Percentiles rank a stretch among this genome's conserved stretches.
Conservation (phyloP, 352 stramenopile genomes). For the Pythium dissimile region DNA sequence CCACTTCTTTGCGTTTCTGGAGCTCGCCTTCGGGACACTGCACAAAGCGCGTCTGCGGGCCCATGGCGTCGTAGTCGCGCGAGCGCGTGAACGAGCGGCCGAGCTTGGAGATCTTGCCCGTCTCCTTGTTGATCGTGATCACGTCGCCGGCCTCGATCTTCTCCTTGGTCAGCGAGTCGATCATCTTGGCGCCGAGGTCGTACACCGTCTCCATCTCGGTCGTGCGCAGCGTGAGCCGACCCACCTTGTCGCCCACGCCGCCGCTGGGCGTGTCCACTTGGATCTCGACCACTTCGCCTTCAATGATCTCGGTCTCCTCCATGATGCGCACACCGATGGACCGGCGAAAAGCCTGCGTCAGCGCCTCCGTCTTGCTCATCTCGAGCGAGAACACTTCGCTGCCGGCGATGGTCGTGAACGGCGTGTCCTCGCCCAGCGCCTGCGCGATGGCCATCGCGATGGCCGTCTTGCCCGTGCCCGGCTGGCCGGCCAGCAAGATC, state of each 20-base stretch:
- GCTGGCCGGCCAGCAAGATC: conserved; percentile 96
- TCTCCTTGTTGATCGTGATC: conserved; percentile 99
- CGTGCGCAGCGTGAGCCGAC: conserved; percentile 96
- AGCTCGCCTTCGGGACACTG: conserved; percentile 95
- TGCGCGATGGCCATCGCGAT: conserved; percentile 98
- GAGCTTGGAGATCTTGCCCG: conserved; percentile 97
- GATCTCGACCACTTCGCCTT: conserved; percentile 99
- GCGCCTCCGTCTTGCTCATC: conserved; percentile 99
- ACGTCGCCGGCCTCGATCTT: conserved; percentile 98
- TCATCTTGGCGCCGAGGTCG: conserved; percentile 99
- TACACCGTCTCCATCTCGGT: conserved; percentile 99
- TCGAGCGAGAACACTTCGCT: conserved; percentile 99
- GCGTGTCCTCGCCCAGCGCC: conserved; percentile 96
- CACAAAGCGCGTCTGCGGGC: conserved; percentile 83
- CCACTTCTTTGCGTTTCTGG: conserved; percentile 98
- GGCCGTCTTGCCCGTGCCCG: conserved; percentile 96
- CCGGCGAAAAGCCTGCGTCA: conserved; percentile 97
- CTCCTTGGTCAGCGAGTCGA: conserved; percentile 98
- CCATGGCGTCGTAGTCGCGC: conserved; percentile 99
- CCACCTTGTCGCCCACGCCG: conserved; percentile 76
- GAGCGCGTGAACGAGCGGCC: conserved; percentile 96
- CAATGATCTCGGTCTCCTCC: conserved; percentile 99
- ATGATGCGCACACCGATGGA: conserved; percentile 98
- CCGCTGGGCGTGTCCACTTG: conserved; percentile 92
- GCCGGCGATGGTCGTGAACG: conserved; percentile 98